Conservation (phyloP, 495 filamentous ascomycete species). For the Copromyces sp. region DNA sequence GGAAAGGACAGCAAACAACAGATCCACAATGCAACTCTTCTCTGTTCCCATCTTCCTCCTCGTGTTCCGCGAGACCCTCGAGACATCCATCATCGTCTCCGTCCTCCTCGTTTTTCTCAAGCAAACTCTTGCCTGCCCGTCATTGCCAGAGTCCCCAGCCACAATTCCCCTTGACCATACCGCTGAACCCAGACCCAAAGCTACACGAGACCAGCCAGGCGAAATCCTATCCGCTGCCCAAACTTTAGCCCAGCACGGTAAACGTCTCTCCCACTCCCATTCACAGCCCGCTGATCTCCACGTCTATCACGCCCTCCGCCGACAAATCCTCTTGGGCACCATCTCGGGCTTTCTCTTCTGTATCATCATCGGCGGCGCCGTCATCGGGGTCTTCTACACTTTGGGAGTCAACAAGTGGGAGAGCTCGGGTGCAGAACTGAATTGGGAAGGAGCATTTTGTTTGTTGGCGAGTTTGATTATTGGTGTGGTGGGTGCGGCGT, state of each 20-base stretch:
- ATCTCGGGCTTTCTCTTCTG: conserved; percentile 54
- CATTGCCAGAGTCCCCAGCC: conserved; percentile 36
- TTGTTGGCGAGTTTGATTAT: conserved; percentile 68
- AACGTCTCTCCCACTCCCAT: neutral
- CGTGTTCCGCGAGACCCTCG: conserved; percentile 73
- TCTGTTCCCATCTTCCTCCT: conserved; percentile 74
- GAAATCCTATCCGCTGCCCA: neutral
- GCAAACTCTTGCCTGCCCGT: conserved; percentile 54
- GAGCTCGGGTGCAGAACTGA: conserved; percentile 43
- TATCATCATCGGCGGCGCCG: conserved; percentile 54
- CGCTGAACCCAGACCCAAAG: neutral
- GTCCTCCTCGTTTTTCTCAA: conserved; percentile 75
- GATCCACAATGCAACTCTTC: conserved; percentile 47
- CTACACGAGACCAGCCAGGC: neutral
- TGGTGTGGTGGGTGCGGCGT: conserved; percentile 63
- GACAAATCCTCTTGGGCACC: conserved; percentile 36
- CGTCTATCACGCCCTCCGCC: neutral
- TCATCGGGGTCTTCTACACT: conserved; percentile 76
- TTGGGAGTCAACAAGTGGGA: conserved; percentile 56
- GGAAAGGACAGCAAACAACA: neutral
- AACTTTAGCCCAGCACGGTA: neutral
- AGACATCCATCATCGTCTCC: conserved; percentile 73
- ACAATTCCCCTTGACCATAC: conserved; percentile 15
- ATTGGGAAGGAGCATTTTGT: conserved; percentile 70
- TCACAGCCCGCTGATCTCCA: neutral